Evolutionary conservation across 139 green algal species (phyloP), one percentile per base, ranked within the genome.

Genomic region (Pedinophyceae sp.): DNA sequence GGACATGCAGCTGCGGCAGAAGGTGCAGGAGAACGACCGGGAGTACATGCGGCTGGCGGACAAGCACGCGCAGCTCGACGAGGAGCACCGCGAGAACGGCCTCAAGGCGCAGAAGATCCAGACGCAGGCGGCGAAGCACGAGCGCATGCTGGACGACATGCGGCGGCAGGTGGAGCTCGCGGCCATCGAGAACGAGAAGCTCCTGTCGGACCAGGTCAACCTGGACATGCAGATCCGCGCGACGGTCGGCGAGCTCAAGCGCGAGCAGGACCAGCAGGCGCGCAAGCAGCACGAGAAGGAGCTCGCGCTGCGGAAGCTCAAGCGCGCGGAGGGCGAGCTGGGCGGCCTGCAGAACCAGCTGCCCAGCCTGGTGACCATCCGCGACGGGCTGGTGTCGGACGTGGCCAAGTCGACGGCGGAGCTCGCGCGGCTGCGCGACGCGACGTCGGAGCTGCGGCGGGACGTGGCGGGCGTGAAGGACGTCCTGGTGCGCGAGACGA

Each of bases 151-250:
- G 10, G 77, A 83, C 48, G 69, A 83, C 51, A 65, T 86, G 30
- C 56, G 60, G 19, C 74, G 76, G 28, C 71, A 88, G 58, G 58
- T 89, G 39, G 77, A 86, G 65, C 52, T 82, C 24, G 68, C 72
- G 7, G 46, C 51, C 25, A 69, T 88, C 2, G 80, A 84, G 52
- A 60, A 66, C 15, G 80, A 88, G 24, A 74, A 84, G 59, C 68
- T 80, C 39, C 41, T 78, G 23, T 62, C 58, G 7, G 69, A 87
- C 47, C 66, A 69, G 54, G 66, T 63, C 7, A 59, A 74, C 43
- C 51, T 81, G 34, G 69, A 81, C 47, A 34, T 83, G 34, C 29
- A 57, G 23, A 22, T 58, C 3, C 30, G 29, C 53, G 34, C 18
- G 27, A 40, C 29, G 46, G 43, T 23, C 20, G 4, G 19, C 3